A percentile compares a stretch with the other conserved stretches of the same genome.
Evolutionary conservation across 371 early-diverging fungal species (phyloP).

Genomic region (Paramicrosporidium saccamoebae): DNA sequence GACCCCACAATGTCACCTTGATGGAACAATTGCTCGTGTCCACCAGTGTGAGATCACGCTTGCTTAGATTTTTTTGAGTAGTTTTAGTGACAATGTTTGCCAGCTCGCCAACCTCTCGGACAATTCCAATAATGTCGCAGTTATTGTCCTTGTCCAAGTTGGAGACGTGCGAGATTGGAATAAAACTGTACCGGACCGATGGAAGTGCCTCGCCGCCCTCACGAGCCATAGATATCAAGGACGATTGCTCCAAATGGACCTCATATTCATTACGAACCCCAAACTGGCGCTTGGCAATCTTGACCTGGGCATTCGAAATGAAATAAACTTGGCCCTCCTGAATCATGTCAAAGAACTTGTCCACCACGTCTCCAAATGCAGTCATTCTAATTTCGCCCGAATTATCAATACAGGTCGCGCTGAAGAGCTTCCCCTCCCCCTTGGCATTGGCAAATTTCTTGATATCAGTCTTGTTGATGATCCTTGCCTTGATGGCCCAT

Average conservation of each 20-base stretch:
- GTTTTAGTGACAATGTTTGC: constrained; percentile 22
- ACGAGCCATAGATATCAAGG: too few relatives aligned
- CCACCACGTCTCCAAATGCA: constrained; percentile 47
- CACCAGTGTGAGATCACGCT: constrained; percentile 48
- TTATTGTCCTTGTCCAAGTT: too few relatives aligned
- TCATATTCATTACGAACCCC: constrained; percentile 68
- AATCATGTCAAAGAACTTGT: constrained; percentile 24
- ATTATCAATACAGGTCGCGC: constrained; percentile 49
- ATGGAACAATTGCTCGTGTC: constrained; percentile 37
- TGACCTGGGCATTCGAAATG: constrained; percentile 40
- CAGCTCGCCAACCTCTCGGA: constrained; percentile 21
- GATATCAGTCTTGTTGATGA: constrained; percentile 44
- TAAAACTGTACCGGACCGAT: constrained; percentile 14
- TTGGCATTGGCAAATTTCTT: constrained; percentile 34
- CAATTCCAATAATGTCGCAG: constrained; percentile 54
- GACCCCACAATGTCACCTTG: constrained; percentile 63
- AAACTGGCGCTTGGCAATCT: constrained; percentile 54
- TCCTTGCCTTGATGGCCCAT: constrained; percentile 73
- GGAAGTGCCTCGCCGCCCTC: constrained; percentile 12
- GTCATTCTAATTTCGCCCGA: constrained; percentile 65
- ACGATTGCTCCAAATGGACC: constrained; percentile 39
- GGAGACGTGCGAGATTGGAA: neutral
- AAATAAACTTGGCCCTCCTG: constrained; percentile 52
- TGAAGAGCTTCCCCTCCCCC: constrained; percentile 62
- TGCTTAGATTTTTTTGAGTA: constrained; percentile 25